Evolutionary conservation across 352 stramenopile genomes (phyloP).

Genomic region (Phytopythium delawarense): DNA sequence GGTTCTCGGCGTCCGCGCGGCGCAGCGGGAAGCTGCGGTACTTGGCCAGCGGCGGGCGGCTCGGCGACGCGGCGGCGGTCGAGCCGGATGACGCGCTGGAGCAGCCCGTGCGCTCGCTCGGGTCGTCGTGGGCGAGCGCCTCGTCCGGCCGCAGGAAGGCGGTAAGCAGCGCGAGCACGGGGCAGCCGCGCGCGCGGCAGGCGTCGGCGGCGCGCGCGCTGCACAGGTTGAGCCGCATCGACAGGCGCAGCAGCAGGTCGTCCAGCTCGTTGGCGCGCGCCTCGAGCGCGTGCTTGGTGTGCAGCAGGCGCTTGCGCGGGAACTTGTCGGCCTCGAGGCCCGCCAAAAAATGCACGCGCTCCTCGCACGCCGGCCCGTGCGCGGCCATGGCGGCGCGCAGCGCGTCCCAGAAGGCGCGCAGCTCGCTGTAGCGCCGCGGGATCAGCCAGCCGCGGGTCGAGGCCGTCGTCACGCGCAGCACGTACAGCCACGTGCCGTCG

Average conservation of each 20-base stretch:
- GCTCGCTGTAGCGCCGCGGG: slow-evolving; percentile 64
- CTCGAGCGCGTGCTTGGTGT: slow-evolving; percentile 65
- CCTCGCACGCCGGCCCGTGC: slow-evolving; percentile 29
- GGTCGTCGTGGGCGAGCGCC: slow-evolving; percentile 4
- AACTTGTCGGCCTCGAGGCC: slow-evolving; percentile 72
- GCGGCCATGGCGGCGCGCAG: slow-evolving; percentile 35
- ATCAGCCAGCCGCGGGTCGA: slow-evolving; percentile 38
- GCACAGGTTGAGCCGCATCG: slow-evolving; percentile 68
- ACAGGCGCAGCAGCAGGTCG: slow-evolving; percentile 55
- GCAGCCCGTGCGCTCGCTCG: slow-evolving; percentile 1
- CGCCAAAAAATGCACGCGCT: slow-evolving; percentile 63
- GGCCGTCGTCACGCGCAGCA: slow-evolving; percentile 53
- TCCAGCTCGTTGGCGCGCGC: slow-evolving; percentile 46
- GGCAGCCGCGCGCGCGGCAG: slow-evolving; percentile 42
- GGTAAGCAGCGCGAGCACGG: slow-evolving; percentile 34
- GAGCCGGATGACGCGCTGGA: not conserved
- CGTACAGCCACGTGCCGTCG: slow-evolving; percentile 65
- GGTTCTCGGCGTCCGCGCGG: slow-evolving; percentile 13
- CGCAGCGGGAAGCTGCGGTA: slow-evolving; percentile 32
- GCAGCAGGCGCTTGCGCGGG: slow-evolving; percentile 64
- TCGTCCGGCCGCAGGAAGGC: slow-evolving; percentile 34
- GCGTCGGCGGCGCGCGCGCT: slow-evolving; percentile 31
- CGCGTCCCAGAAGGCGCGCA: slow-evolving; percentile 61
- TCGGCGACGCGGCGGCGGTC: not conserved
- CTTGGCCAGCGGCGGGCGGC: slow-evolving; percentile 15